phyloP scores from a whole-genome alignment of 371 early-diverging fungal genomes.

The Apophysomyces trapeziformis region DNA sequence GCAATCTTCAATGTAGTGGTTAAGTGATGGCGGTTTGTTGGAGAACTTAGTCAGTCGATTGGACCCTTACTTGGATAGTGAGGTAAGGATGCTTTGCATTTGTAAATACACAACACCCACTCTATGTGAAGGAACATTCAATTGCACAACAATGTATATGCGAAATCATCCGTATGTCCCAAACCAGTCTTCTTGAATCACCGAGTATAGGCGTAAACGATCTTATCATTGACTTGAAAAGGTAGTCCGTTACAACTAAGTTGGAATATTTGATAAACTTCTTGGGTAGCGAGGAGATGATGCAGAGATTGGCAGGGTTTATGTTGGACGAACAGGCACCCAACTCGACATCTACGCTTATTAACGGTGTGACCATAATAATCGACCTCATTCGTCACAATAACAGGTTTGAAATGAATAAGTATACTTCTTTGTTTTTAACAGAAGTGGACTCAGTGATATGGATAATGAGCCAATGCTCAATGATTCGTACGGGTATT shows the following conservation, averaged over 20 bases:
- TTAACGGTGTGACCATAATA: conserved; percentile 91
- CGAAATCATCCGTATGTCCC: conserved; percentile 90
- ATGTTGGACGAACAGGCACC: conserved; percentile 87
- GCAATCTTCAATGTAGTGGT: conserved; percentile 64
- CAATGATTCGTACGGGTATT: conserved; percentile 31
- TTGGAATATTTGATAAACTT: neutral
- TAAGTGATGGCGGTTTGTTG: conserved; percentile 80
- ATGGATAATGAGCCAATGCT: conserved; percentile 40
- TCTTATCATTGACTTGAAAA: conserved; percentile 81
- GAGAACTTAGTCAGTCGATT: conserved; percentile 74
- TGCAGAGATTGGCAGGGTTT: conserved; percentile 74
- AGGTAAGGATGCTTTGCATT: conserved; percentile 44
- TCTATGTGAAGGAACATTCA: conserved; percentile 70
- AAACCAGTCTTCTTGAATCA: conserved; percentile 71
- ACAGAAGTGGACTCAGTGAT: conserved; percentile 19
- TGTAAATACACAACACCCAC: neutral
- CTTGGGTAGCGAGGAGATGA: conserved; percentile 59
- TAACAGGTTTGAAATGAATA: conserved; percentile 57
- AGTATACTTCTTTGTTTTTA: neutral
- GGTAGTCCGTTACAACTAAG: conserved; percentile 35
- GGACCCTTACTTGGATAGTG: conserved; percentile 78
- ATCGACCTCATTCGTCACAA: conserved; percentile 95
- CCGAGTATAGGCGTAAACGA: conserved; percentile 73
- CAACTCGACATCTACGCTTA: conserved; percentile 80
- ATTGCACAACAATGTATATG: conserved; percentile 88